Base-by-base conservation (phyloP, 2,329 filamentous ascomycete genomes). In the Fusarium napiforme region DNA sequence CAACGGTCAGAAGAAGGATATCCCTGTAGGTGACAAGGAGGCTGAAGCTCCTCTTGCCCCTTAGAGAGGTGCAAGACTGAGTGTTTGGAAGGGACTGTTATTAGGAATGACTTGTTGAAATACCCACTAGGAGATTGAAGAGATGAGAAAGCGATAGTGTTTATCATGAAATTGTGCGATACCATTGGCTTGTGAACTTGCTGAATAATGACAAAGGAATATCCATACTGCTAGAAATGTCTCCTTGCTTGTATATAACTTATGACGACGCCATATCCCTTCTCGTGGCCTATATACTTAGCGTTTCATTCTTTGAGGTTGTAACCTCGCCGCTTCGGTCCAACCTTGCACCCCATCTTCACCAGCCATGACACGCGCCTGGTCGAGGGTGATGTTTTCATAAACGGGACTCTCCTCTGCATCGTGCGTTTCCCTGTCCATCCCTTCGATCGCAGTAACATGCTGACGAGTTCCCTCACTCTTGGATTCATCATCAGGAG, bases 31-130 rank as follows among this genome's bases (percentile, higher is more conserved):
- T 15, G 69, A 65, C 16, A 85, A 85, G 80, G 76, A 80, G 64
- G 78, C 81, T 28, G 83, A 85, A 67, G 83, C 82, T 26, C 79
- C 81, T 14, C 62, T 72, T 23, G 74, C 73, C 36, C 74, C 73
- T 26, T 75, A 67, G 60, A 65, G 21, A 52, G 43, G 34, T 19
- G 39, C 28, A 36, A 30, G 18, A 32, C 18, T 19, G 23, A 32
- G 42, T 50, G 43, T 36, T 52, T 40, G 45, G 18, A 53, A 36
- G 36, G 46, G 42, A 26, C 55, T 56, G 32, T 49, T 45, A 55
- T 46, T 65, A 65, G 45, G 55, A 62, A 60, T 70, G 32, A 16
- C 30, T 49, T 74, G 55, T 64, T 60, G 26, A 73, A 74, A 74
- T 69, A 69, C 67, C 67, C 67, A 70, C 6, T 65, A 59, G 50